Evolutionary conservation across 805 yeast genomes (phyloP).

Genomic region (Candida golubevii): DNA sequence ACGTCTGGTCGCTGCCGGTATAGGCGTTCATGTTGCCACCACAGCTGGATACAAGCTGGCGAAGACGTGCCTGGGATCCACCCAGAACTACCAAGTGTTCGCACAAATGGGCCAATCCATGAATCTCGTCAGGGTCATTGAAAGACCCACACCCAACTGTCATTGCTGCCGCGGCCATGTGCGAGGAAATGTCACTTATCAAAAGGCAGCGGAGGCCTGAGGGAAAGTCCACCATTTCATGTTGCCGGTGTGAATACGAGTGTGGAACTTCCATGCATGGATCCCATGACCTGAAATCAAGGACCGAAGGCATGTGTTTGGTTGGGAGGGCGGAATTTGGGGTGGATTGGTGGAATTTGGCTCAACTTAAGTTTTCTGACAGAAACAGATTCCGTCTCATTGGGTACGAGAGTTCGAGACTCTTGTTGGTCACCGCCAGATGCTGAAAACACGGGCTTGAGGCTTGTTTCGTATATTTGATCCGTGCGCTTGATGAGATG

Average conservation of each 20-base stretch:
- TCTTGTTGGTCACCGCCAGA: too few species aligned
- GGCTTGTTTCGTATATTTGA: too few species aligned
- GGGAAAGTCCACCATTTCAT: constrained; percentile 47
- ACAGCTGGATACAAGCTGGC: constrained; percentile 48
- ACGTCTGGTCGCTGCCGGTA: constrained; percentile 65
- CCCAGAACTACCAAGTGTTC: constrained; percentile 63
- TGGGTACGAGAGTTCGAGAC: too few species aligned
- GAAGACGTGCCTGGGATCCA: constrained; percentile 25
- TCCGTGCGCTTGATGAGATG: not conserved
- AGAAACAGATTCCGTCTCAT: too few species aligned
- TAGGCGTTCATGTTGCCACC: constrained; percentile 65
- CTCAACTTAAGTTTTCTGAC: too few species aligned
- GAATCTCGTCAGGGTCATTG: constrained; percentile 63
- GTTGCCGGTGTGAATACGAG: constrained; percentile 33
- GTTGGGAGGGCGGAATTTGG: too few species aligned
- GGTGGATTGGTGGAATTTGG: too few species aligned
- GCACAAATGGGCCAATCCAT: constrained; percentile 87
- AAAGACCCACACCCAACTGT: constrained; percentile 79
- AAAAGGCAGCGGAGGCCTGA: constrained; percentile 69
- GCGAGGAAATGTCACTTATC: constrained; percentile 70
- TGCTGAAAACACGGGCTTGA: too few species aligned
- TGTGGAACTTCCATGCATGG: constrained; percentile 25
- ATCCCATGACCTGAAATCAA: constrained; percentile 2
- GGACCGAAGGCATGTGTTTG: not conserved
- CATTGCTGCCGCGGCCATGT: constrained; percentile 63